Percentiles rank a stretch among this genome's conserved stretches.
Conservation (phyloP, 768 basidiomycete genomes). For the Megacollybia marginata region DNA sequence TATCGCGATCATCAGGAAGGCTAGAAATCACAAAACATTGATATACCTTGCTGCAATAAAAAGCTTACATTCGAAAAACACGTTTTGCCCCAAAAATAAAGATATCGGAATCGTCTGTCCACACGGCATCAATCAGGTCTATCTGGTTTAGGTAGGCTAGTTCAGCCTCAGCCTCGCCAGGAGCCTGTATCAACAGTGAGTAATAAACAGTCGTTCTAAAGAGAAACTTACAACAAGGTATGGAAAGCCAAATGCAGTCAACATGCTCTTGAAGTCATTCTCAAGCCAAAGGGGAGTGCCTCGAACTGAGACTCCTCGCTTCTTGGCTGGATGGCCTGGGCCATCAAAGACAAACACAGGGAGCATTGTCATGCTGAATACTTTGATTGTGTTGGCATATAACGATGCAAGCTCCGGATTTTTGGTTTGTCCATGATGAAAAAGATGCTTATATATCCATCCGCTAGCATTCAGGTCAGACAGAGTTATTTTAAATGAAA, state of each 20-base stretch:
- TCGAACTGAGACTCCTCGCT: slow-evolving; percentile 26
- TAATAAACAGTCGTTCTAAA: too few species aligned
- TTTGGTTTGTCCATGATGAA: slow-evolving; percentile 23
- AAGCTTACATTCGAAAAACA: slow-evolving; percentile 34
- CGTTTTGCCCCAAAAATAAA: slow-evolving; percentile 38
- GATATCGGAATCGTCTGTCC: slow-evolving; percentile 43
- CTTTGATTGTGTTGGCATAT: slow-evolving; percentile 30
- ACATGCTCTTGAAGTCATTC: slow-evolving; percentile 19
- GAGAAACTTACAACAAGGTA: slow-evolving; percentile 18
- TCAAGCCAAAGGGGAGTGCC: slow-evolving; percentile 19
- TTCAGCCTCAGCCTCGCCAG: slow-evolving; percentile 53
- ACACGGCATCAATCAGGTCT: slow-evolving; percentile 37
- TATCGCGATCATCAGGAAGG: slow-evolving; percentile 36
- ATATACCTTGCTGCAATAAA: too few species aligned
- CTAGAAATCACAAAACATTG: too few species aligned
- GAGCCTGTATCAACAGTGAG: slow-evolving; percentile 28
- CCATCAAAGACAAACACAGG: slow-evolving; percentile 47
- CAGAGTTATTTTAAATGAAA: background rate
- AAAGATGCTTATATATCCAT: slow-evolving; percentile 7
- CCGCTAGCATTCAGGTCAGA: slow-evolving; percentile 2
- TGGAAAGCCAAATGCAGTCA: slow-evolving; percentile 35
- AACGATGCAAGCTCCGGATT: slow-evolving; percentile 35
- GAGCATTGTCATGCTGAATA: slow-evolving; percentile 29
- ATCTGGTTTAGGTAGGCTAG: slow-evolving; percentile 34
- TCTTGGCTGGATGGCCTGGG: slow-evolving; percentile 31